Base-by-base conservation (phyloP, 371 early-diverging fungal species). In the Mortierella sp. region DNA sequence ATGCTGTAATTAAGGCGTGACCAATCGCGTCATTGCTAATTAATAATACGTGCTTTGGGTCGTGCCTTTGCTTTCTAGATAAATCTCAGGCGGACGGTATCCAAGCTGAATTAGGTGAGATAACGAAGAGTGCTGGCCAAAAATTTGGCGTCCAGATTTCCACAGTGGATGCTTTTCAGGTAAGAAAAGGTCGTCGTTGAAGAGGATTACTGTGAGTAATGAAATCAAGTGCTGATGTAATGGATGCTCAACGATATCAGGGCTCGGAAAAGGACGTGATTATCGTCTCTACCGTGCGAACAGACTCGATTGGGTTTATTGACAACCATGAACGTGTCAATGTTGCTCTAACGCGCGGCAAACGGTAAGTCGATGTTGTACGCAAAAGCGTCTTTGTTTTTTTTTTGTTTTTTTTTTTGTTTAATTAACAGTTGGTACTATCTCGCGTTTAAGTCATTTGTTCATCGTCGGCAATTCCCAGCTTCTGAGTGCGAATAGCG, bases 251-350 rank as follows among this genome's bases (percentile, higher is more conserved):
- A 14, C 9, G 8, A 71, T 11, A 44, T 19, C 56, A 94, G 80
- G 95, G 96, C 14, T 92, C 92, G 15, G 96, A 96, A 61, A 94
- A 93, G 66, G 86, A 89, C 12, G 80, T 94, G 24, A 93, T 95
- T 60, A 72, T 95, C 19, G 64, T 95, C 24, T 90, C 92, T 2
- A 89, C 91, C 0, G 93, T 93, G 1, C 80, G 94, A 23, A 90
- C 91, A 9, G 76, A 70, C 8, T 81, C 72, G 21, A 84, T 82
- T 52, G 81, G 80, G 8, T 89, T 89, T 54, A 85, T 86, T 50
- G 87, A 86, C 49, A 85, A 85, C 39, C 75, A 70, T 14, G 82
- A 84, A 6, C 81, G 89, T 9, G 82, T 87, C 30, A 89, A 89
- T 56, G 89, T 89, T 3, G 83, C 88, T 6, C 46, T 89, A n/a